A percentile compares a stretch with the other conserved stretches of the same genome.
These are phyloP conservation scores for Talaromyces wortmannii DNA, from an alignment of 495 filamentous ascomycete genomes.

Conservation along the genomic window DNA sequence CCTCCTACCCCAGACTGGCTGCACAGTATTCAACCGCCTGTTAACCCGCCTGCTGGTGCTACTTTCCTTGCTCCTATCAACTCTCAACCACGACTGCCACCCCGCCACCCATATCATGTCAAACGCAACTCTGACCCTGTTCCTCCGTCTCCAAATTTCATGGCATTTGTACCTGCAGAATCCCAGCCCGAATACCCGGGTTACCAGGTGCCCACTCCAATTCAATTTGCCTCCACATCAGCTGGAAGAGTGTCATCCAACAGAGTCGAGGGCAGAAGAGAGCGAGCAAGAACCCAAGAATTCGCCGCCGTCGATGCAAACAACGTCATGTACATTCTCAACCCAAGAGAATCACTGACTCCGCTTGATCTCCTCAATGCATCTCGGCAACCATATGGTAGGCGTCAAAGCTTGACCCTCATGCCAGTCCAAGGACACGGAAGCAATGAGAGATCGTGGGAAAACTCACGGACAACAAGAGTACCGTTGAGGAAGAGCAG, in stretches of 20 bases:
- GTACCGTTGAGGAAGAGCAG: neutral
- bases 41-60: constrained; percentile 4
- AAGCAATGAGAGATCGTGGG: neutral
- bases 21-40: neutral
- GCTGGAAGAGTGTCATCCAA: neutral
- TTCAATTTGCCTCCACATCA: neutral
- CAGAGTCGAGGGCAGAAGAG: neutral
- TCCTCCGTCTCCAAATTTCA: constrained; percentile 8
- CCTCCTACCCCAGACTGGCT: neutral
- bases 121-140: constrained; percentile 7
- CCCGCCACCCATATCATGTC: constrained; percentile 4
- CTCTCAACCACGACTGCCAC: constrained; percentile 3
- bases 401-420: neutral
- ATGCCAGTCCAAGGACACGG: neutral
- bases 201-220: neutral
- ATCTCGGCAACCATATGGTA: neutral
- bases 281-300: constrained; percentile 1
- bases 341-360: constrained; percentile 7
- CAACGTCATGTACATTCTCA: constrained; percentile 27
- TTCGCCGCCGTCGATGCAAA: constrained; percentile 33
- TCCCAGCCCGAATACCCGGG: constrained; percentile 1
- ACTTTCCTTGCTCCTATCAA: constrained; percentile 5
- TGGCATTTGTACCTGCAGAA: neutral
- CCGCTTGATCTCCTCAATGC: neutral
- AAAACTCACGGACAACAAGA: neutral